Conservation (phyloP, 108 stramenopile species). For the Skeletonema marinoi region DNA sequence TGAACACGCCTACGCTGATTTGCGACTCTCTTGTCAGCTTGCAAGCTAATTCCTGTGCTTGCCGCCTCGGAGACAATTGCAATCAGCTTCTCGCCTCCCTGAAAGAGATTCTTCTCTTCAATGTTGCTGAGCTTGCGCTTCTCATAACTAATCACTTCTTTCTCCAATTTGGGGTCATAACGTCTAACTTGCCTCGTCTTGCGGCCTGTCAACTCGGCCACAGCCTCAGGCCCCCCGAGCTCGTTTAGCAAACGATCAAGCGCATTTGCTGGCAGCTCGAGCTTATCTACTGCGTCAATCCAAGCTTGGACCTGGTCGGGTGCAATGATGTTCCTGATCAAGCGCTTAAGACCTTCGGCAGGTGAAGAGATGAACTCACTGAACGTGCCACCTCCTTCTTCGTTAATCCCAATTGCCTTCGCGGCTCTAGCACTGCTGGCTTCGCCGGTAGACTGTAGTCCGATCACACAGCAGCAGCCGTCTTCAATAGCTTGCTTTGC, state of each 20-base stretch:
- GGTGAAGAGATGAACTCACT: constrained; percentile 40
- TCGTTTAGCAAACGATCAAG: constrained; percentile 63
- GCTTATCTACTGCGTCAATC: constrained; percentile 28
- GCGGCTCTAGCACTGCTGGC: constrained; percentile 45
- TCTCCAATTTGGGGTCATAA: constrained; percentile 2
- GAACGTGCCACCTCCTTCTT: constrained; percentile 13
- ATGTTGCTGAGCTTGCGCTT: constrained; percentile 35
- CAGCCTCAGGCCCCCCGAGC: constrained; percentile 55
- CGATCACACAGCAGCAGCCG: constrained; percentile 67
- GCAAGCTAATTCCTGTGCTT: constrained; percentile 54
- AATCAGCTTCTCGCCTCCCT: constrained; percentile 54
- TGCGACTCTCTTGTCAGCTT: constrained; percentile 20
- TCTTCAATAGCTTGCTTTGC: constrained; percentile 54
- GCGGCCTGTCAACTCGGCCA: constrained; percentile 81
- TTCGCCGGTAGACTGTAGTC: constrained; percentile 73
- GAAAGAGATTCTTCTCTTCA: constrained; percentile 49
- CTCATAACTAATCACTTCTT: constrained; percentile 28
- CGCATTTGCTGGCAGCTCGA: constrained; percentile 55
- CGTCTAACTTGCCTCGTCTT: constrained; percentile 36
- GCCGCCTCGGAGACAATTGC: constrained; percentile 75
- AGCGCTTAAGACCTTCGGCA: constrained; percentile 13
- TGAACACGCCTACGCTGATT: constrained; percentile 46
- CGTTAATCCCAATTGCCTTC: constrained; percentile 21
- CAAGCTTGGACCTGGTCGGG: constrained; percentile 26
- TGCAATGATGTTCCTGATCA: constrained; percentile 18